These are phyloP conservation scores for Actinomucor elegans DNA, from an alignment of 371 early-diverging fungal genomes.

Conservation along the genomic window DNA sequence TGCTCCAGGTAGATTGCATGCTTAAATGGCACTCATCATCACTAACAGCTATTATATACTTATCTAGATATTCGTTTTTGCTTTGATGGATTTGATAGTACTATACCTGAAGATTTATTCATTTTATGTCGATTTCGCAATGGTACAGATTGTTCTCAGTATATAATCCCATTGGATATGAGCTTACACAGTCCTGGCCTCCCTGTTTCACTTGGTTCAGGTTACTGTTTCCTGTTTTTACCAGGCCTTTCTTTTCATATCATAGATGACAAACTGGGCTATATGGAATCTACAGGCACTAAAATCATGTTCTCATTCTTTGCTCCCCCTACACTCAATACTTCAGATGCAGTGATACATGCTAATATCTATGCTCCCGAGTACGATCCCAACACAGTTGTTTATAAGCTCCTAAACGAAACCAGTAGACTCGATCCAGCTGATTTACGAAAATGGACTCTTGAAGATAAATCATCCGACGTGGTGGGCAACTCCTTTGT, in stretches of 20 bases:
- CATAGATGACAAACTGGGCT: background rate
- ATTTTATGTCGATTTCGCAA: background rate
- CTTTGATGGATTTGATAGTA: constrained; percentile 28
- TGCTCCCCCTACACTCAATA: background rate
- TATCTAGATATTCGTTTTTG: constrained; percentile 33
- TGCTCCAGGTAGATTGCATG: constrained; percentile 31
- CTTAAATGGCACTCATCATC: background rate
- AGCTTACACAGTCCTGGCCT: background rate
- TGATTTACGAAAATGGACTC: no score
- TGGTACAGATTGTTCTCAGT: background rate
- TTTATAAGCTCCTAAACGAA: no score
- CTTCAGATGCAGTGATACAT: background rate
- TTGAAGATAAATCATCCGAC: no score
- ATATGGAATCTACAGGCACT: background rate
- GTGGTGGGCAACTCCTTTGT: no score
- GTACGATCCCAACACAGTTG: constrained; percentile 1
- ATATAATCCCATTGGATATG: background rate
- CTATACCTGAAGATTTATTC: no score
- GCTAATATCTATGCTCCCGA: constrained; percentile 3
- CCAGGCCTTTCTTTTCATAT: background rate
- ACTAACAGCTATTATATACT: background rate
- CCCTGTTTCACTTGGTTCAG: background rate
- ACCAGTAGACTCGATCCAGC: no score
- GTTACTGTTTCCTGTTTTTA: background rate
- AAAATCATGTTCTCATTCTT: background rate